Evolutionary conservation across 805 yeast genomes (phyloP).

Genomic region (Metschnikowia kofuensis): DNA sequence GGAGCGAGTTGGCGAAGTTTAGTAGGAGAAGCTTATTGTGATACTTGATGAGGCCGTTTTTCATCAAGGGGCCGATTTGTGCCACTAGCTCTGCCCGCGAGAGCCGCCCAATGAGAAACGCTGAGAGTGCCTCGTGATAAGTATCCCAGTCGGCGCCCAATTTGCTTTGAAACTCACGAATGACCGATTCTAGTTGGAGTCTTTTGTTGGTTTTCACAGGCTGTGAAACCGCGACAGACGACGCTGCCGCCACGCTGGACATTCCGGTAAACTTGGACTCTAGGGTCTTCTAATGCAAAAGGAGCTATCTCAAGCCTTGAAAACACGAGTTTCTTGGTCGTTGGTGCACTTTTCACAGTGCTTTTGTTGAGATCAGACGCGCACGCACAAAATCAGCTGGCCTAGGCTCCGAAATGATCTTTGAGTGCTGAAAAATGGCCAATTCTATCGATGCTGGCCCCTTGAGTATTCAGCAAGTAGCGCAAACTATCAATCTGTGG

Average conservation of each 20-base stretch:
- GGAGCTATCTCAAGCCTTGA: too few species aligned
- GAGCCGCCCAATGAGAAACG: slow-evolving; percentile 74
- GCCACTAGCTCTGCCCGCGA: slow-evolving; percentile 71
- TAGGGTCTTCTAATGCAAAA: not conserved
- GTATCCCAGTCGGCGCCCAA: slow-evolving; percentile 83
- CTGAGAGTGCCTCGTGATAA: slow-evolving; percentile 75
- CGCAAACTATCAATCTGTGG: too few species aligned
- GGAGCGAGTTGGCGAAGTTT: slow-evolving; percentile 77
- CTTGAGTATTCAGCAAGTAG: too few species aligned
- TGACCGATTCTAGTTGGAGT: slow-evolving; percentile 44
- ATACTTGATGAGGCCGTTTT: slow-evolving; percentile 47
- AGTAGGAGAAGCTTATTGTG: slow-evolving; percentile 84
- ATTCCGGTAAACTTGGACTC: not conserved
- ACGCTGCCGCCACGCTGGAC: slow-evolving; percentile 1
- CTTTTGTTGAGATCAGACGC: not conserved
- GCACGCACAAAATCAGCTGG: not conserved
- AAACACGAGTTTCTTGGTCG: not conserved
- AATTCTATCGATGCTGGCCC: too few species aligned
- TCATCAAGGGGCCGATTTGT: slow-evolving; percentile 55
- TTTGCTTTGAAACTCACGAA: slow-evolving; percentile 67
- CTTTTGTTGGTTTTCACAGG: slow-evolving; percentile 22
- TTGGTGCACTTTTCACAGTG: not conserved
- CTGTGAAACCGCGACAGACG: slow-evolving; percentile 2
- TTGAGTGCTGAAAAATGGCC: too few species aligned
- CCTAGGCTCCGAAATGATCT: not conserved